These are phyloP conservation scores for Trichophyton equinum DNA, from an alignment of 2,329 filamentous ascomycete species.

Conservation along the genomic window DNA sequence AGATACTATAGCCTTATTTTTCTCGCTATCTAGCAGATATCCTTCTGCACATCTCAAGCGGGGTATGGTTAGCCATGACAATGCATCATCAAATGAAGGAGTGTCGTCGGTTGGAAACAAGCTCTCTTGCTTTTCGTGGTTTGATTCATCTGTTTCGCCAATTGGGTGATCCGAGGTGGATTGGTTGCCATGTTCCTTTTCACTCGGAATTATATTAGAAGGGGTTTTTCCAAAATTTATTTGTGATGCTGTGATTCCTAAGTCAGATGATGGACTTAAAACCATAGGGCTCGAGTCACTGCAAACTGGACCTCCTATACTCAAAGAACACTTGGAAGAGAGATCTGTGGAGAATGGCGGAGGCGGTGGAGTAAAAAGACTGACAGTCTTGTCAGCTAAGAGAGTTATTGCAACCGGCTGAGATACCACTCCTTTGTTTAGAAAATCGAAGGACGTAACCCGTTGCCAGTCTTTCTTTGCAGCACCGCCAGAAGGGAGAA, in stretches of 20 bases:
- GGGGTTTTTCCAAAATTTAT: slow-evolving; percentile 21
- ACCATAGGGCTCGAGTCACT: slow-evolving; percentile 21
- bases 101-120: slow-evolving; percentile 20
- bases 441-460: slow-evolving; percentile 50
- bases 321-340: slow-evolving; percentile 27
- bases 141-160: slow-evolving; percentile 21
- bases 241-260: slow-evolving; percentile 20
- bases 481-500: slow-evolving; percentile 33
- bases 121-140: slow-evolving; percentile 29
- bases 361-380: slow-evolving; percentile 37
- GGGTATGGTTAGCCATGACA: slow-evolving; percentile 31
- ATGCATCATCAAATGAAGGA: slow-evolving; percentile 28
- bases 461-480: slow-evolving; percentile 34
- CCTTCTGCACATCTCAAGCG: slow-evolving; percentile 43
- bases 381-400: slow-evolving; percentile 39
- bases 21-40: slow-evolving; percentile 40
- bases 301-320: slow-evolving; percentile 19
- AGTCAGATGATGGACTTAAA: slow-evolving; percentile 21
- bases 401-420: slow-evolving; percentile 43
- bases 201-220: slow-evolving; percentile 8
- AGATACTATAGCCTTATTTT: slow-evolving; percentile 43
- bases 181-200: neutral
- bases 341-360: slow-evolving; percentile 28
- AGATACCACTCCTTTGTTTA: slow-evolving; percentile 35
- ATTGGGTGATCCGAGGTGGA: neutral